Evolutionary conservation across 257 asterid genomes (phyloP).

Genomic region (Lavandula angustifolia): DNA sequence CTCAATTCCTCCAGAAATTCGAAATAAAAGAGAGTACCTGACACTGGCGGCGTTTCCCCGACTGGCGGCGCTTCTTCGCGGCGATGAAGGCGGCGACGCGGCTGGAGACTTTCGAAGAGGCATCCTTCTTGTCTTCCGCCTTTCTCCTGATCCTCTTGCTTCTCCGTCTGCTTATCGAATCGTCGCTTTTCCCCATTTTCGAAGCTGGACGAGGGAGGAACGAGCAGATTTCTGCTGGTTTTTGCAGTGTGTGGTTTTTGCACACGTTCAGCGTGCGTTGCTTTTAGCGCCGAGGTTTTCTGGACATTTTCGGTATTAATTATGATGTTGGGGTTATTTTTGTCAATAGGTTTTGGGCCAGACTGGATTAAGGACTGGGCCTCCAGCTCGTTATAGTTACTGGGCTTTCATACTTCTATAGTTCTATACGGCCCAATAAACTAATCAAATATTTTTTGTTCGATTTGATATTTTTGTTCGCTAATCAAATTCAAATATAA

Average conservation of each 20-base stretch:
- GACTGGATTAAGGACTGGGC: conserved; percentile 6
- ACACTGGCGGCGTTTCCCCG: conserved; percentile 60
- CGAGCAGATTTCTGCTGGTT: conserved; percentile 13
- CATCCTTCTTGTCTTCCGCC: conserved; percentile 41
- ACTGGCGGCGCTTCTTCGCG: conserved; percentile 57
- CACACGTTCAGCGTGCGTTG: conserved; percentile 18
- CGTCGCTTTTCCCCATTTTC: conserved; percentile 56
- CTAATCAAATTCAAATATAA: too few species aligned
- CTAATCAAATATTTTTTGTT: too few species aligned
- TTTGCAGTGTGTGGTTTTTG: conserved; percentile 22
- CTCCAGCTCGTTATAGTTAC: background rate
- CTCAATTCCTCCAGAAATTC: too few species aligned
- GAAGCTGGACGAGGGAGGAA: background rate
- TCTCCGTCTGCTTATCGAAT: conserved; percentile 50
- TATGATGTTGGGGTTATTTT: conserved; percentile 4
- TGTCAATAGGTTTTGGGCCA: conserved; percentile 24
- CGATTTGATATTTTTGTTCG: too few species aligned
- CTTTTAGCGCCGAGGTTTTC: conserved; percentile 28
- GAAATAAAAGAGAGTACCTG: conserved; percentile 34
- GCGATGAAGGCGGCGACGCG: conserved; percentile 63
- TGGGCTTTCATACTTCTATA: too few species aligned
- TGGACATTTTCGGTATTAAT: conserved; percentile 28
- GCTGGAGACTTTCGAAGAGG: conserved; percentile 46
- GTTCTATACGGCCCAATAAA: too few species aligned
- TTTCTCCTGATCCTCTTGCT: conserved; percentile 43